Conservation (phyloP, 1,284 basidiomycete species). For the Sporisorium scitamineum region DNA sequence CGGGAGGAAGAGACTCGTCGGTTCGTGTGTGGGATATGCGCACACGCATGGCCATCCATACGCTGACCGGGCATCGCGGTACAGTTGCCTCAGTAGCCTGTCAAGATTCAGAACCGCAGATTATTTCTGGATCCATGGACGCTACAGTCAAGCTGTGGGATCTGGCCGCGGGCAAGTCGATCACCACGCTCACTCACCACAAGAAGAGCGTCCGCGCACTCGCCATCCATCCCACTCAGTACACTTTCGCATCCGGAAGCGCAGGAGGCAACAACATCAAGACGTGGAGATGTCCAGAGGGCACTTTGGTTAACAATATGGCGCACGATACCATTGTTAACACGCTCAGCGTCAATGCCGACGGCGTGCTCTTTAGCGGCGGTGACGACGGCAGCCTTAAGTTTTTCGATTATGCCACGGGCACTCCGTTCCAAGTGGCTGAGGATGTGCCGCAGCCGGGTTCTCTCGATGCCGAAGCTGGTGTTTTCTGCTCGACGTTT, state of each 20-base stretch:
- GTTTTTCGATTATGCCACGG: constrained; percentile 83
- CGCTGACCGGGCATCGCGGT: constrained; percentile 89
- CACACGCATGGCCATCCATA: constrained; percentile 93
- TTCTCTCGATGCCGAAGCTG: constrained; percentile 93
- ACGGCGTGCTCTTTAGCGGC: constrained; percentile 96
- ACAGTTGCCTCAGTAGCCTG: constrained; percentile 94
- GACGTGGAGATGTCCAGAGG: constrained; percentile 98
- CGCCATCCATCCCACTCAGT: constrained; percentile 94
- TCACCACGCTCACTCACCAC: constrained; percentile 95
- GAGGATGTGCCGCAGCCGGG: constrained; percentile 96
- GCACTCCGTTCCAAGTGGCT: constrained; percentile 92
- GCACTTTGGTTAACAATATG: constrained; percentile 91
- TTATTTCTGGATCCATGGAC: constrained; percentile 98
- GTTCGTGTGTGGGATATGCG: constrained; percentile 99
- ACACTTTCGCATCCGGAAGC: constrained; percentile 85
- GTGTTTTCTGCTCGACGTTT: constrained; percentile 91
- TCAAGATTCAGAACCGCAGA: constrained; percentile 95
- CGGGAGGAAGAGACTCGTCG: constrained; percentile 91
- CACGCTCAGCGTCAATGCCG: constrained; percentile 89
- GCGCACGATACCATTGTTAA: constrained; percentile 99
- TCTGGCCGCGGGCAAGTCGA: constrained; percentile 95
- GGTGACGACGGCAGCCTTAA: constrained; percentile 63
- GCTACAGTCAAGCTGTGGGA: constrained; percentile 97
- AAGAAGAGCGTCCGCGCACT: constrained; percentile 95
- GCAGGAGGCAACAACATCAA: constrained; percentile 99